Conservation (phyloP, 352 stramenopile genomes). For the Globisporangium apiculatum region DNA sequence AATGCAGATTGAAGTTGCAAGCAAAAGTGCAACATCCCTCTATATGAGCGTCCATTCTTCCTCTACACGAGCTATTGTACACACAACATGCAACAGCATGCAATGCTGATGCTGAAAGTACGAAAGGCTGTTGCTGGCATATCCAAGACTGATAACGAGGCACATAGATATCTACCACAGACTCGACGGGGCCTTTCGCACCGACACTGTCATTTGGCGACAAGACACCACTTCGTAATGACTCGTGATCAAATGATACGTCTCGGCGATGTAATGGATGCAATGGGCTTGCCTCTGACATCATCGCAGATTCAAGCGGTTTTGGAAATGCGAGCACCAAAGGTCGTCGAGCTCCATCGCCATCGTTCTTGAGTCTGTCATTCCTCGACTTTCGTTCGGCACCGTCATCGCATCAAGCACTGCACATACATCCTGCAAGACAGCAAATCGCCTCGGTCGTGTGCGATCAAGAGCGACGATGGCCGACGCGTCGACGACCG, state of each 20-base stretch:
- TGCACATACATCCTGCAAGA: no score
- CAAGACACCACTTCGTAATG: no score
- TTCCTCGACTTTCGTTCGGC: no score
- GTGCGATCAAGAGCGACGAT: background rate
- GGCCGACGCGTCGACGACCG: background rate
- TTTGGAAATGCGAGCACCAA: no score
- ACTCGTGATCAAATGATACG: no score
- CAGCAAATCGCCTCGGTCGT: no score
- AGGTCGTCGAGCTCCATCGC: no score
- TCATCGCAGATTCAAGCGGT: no score
- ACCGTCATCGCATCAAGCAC: no score
- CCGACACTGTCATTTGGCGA: background rate
- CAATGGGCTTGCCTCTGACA: no score
- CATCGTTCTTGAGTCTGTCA: no score
- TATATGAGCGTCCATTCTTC: background rate
- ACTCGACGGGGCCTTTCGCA: background rate
- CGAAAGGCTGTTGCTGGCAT: background rate
- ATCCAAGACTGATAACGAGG: background rate
- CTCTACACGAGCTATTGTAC: background rate
- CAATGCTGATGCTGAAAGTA: background rate
- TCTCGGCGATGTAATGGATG: no score
- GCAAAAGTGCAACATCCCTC: constrained; percentile 1
- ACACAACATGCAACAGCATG: background rate
- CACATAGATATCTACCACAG: background rate
- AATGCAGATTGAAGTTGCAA: constrained; percentile 1